Conservation (phyloP, 768 basidiomycete species). For the Coprinellus micaceus region DNA sequence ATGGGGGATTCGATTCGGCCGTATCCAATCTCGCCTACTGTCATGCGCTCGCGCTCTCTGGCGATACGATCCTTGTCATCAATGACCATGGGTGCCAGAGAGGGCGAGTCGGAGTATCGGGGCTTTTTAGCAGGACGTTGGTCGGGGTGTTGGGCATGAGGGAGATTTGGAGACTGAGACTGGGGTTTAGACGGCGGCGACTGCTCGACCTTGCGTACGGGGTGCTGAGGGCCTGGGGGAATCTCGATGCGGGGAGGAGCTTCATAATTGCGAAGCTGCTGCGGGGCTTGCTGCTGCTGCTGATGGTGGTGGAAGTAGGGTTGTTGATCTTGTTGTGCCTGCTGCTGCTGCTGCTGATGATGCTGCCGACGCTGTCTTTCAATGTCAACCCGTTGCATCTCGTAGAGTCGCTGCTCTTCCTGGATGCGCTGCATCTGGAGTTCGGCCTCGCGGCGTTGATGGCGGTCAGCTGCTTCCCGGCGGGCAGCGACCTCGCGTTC, state of each 20-base stretch:
- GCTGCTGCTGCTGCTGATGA: slow-evolving; percentile 22
- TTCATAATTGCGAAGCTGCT: slow-evolving; percentile 11
- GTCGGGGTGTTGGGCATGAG: slow-evolving; percentile 17
- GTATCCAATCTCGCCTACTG: slow-evolving; percentile 30
- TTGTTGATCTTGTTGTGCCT: slow-evolving; percentile 20
- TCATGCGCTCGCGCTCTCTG: slow-evolving; percentile 30
- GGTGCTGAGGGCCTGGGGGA: slow-evolving; percentile 13
- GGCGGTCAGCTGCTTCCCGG: slow-evolving; percentile 8
- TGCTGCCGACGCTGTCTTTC: slow-evolving; percentile 17
- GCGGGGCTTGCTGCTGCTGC: slow-evolving; percentile 1
- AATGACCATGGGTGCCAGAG: slow-evolving; percentile 16
- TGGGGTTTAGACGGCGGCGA: slow-evolving; percentile 13
- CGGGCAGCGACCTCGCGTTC: slow-evolving; percentile 9
- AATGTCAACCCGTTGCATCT: slow-evolving; percentile 14
- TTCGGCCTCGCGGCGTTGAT: slow-evolving; percentile 9
- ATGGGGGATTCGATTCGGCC: slow-evolving; percentile 25
- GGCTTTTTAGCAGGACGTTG: slow-evolving; percentile 38
- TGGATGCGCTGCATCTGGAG: slow-evolving; percentile 14
- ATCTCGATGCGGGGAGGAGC: slow-evolving; percentile 20
- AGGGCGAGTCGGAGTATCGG: slow-evolving; percentile 40
- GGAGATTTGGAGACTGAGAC: slow-evolving; percentile 15
- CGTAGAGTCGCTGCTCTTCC: slow-evolving; percentile 14
- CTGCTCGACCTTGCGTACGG: slow-evolving; percentile 18
- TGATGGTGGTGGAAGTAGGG: slow-evolving; percentile 7
- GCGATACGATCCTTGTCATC: slow-evolving; percentile 27